Percentiles rank a stretch among this genome's conserved stretches.
Conservation (phyloP, 2,329 filamentous ascomycete species). For the Hymenoscyphus salicellus region DNA sequence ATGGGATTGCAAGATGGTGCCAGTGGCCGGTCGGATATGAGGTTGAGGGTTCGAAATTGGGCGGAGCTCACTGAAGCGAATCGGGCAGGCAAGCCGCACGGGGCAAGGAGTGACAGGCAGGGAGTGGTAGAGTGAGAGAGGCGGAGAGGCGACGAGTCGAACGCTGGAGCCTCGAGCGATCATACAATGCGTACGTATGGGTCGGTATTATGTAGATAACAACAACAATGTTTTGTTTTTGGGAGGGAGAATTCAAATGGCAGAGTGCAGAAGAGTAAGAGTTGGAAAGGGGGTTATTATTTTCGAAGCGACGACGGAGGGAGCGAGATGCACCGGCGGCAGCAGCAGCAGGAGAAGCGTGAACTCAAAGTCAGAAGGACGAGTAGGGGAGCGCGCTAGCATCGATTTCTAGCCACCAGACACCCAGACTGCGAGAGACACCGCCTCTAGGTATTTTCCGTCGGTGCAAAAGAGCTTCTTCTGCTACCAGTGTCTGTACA, state of each 20-base stretch:
- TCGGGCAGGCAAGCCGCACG: conserved; percentile 8
- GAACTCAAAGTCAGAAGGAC: conserved; percentile 1
- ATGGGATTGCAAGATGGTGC: neutral
- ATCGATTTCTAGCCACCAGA: neutral
- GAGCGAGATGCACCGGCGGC: neutral
- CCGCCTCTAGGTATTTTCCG: neutral
- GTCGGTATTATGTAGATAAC: no score
- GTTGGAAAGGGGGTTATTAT: neutral
- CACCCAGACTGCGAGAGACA: neutral
- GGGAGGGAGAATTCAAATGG: no score
- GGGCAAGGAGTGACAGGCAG: neutral
- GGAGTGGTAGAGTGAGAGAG: neutral
- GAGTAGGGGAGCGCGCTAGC: neutral
- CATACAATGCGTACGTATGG: neutral
- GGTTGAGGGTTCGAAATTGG: conserved; percentile 13
- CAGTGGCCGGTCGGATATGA: conserved; percentile 8
- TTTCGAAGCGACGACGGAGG: neutral
- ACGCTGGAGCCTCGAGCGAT: neutral
- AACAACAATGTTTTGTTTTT: no score
- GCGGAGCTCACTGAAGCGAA: conserved; percentile 12
- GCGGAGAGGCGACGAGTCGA: neutral
- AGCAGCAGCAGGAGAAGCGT: neutral
- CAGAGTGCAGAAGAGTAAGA: no score
- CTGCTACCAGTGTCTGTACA: no score
- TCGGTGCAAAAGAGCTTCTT: neutral